Percentiles rank a stretch among this genome's conserved stretches.
These are phyloP conservation scores for Leucosporidium scottii DNA, from an alignment of 768 basidiomycete species.

Conservation along the genomic window DNA sequence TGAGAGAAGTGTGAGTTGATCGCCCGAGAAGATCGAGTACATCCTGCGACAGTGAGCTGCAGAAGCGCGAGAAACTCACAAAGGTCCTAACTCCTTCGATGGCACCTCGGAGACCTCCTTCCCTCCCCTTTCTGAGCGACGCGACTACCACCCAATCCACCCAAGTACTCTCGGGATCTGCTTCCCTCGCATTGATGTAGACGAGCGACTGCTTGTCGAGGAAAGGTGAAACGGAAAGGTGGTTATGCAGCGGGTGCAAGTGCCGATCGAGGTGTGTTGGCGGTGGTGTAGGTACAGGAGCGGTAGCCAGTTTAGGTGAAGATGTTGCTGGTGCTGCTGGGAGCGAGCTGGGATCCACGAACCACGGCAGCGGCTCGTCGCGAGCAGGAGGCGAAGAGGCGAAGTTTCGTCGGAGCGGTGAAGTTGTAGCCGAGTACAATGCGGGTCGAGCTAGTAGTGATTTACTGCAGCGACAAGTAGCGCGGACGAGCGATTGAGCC, in stretches of 20 bases:
- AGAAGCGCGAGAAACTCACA: constrained; percentile 9
- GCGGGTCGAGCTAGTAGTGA: no score
- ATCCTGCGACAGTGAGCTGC: not conserved
- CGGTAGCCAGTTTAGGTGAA: constrained; percentile 5
- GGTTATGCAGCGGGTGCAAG: constrained; percentile 28
- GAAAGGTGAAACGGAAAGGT: constrained; percentile 33
- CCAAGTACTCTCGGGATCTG: constrained; percentile 30
- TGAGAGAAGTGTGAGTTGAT: no score
- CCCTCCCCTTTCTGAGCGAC: constrained; percentile 25
- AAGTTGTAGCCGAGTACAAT: not conserved
- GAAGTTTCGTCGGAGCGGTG: not conserved
- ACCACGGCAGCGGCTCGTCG: constrained; percentile 21
- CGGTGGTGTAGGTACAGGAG: constrained; percentile 21
- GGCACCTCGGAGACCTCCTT: constrained; percentile 33
- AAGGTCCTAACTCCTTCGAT: constrained; percentile 27
- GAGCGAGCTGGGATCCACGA: constrained; percentile 19
- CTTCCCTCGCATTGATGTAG: constrained; percentile 34
- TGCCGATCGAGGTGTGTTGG: constrained; percentile 18
- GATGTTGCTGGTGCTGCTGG: constrained; percentile 1
- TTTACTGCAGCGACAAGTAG: no score
- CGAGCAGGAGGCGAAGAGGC: not conserved
- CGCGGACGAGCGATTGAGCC: no score
- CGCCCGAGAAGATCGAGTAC: not conserved
- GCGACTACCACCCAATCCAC: constrained; percentile 35
- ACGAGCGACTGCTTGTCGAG: constrained; percentile 25